phyloP scores from a whole-genome alignment of 2,329 filamentous ascomycete species.

The Calonectria hongkongensis region DNA sequence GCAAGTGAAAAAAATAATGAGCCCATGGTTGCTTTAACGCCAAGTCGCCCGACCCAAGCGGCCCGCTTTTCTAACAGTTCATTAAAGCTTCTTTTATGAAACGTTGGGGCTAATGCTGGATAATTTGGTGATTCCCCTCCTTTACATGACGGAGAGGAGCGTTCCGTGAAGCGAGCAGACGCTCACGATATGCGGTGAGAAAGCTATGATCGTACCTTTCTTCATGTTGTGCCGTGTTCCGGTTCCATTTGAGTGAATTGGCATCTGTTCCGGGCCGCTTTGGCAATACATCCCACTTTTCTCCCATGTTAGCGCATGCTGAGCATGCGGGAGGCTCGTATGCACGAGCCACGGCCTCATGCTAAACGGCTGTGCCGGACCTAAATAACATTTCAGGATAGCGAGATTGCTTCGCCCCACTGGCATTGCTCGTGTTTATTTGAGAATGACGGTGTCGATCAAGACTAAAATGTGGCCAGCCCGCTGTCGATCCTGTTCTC shows the following conservation, averaged over 20 bases:
- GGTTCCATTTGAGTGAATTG: too few relatives aligned
- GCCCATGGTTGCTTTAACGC: not conserved
- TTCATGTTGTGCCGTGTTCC: not conserved
- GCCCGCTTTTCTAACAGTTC: constrained; percentile 8
- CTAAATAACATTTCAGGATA: not conserved
- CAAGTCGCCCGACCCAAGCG: not conserved
- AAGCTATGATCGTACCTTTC: too few relatives aligned
- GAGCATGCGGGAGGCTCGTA: not conserved
- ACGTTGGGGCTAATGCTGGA: not conserved
- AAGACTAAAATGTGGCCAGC: not conserved
- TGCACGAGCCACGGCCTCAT: constrained; percentile 21
- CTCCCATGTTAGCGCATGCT: not conserved
- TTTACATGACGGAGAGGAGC: not conserved
- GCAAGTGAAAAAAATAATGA: not conserved
- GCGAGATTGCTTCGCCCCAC: constrained; percentile 21
- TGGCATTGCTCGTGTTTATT: not conserved
- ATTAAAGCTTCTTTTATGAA: constrained; percentile 24
- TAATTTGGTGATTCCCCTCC: not conserved
- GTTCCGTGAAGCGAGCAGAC: too few relatives aligned
- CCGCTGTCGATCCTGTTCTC: not conserved
- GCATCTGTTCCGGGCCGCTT: not conserved
- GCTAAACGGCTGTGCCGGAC: not conserved
- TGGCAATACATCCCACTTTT: constrained; percentile 1
- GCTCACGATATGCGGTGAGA: not conserved
- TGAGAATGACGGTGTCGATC: not conserved